Conservation (phyloP, 176 grass and related monocot species). For the Saccharum spontaneum region DNA sequence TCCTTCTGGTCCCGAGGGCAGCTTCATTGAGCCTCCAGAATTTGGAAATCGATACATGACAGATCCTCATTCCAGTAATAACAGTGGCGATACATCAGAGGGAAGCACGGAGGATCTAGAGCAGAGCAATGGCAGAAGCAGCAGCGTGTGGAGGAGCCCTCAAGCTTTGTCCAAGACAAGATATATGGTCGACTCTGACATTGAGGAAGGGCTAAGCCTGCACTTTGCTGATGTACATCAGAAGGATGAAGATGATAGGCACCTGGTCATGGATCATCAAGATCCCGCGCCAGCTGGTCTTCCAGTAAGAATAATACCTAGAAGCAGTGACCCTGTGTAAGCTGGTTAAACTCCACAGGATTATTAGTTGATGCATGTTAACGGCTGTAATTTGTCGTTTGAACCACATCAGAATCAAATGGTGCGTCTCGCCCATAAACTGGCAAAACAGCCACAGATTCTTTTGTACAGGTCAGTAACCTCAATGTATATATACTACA, state of each 20-base stretch:
- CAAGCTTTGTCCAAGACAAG: slow-evolving; percentile 55
- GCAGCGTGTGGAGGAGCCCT: slow-evolving; percentile 16
- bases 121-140: slow-evolving; percentile 25
- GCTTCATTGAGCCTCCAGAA: slow-evolving; percentile 67
- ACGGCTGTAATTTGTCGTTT: slow-evolving; percentile 24
- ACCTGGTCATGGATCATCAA: slow-evolving; percentile 23
- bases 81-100: slow-evolving; percentile 37
- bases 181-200: slow-evolving; percentile 68
- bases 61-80: slow-evolving; percentile 32
- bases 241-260: slow-evolving; percentile 37
- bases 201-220: slow-evolving; percentile 57
- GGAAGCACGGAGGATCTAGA: slow-evolving; percentile 42
- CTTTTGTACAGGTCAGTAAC: slow-evolving; percentile 48
- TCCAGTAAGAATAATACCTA: slow-evolving; percentile 88
- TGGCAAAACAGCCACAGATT: slow-evolving; percentile 44
- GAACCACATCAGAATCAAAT: slow-evolving; percentile 28
- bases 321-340: slow-evolving; percentile 95
- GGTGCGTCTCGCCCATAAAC: slow-evolving; percentile 8
- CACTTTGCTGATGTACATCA: slow-evolving; percentile 58
- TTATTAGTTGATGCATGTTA: slow-evolving; percentile 25
- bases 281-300: slow-evolving; percentile 38
- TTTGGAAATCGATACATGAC: slow-evolving; percentile 40
- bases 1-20: slow-evolving; percentile 38
- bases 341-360: slow-evolving; percentile 3
- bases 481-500: slow-evolving; percentile 37